These are phyloP conservation scores for Paspalum vaginatum DNA, from an alignment of 176 grass and related monocot genomes.

Conservation along the genomic window DNA sequence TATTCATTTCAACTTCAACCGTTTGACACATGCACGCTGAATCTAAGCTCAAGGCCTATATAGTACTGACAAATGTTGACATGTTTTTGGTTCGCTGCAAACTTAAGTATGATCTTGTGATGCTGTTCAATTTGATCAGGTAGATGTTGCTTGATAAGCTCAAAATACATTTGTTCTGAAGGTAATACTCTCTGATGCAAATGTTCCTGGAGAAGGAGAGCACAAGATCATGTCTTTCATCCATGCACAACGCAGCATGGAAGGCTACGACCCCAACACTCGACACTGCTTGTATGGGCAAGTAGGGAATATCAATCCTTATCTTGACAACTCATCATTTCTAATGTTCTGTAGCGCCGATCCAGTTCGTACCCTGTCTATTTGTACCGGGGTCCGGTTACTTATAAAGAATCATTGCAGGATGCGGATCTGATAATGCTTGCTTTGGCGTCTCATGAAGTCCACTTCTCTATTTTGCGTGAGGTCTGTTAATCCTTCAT, in stretches of 20 bases:
- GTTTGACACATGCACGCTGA: background rate
- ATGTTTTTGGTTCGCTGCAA: background rate
- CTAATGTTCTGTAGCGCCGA: background rate
- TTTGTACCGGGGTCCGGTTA: background rate
- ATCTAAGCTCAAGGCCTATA: background rate
- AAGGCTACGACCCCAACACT: slow-evolving; percentile 37
- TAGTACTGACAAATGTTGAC: background rate
- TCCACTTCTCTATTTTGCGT: slow-evolving; percentile 73
- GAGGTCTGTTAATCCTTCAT: slow-evolving; percentile 40
- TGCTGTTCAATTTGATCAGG: background rate
- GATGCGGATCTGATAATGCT: slow-evolving; percentile 88
- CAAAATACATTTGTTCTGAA: slow-evolving; percentile 1
- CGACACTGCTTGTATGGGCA: slow-evolving; percentile 76
- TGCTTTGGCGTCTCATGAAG: slow-evolving; percentile 76
- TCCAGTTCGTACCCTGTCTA: background rate
- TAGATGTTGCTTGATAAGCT: background rate
- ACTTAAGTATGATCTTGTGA: too few relatives aligned
- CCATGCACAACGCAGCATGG: too few relatives aligned
- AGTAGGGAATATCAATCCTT: slow-evolving; percentile 33
- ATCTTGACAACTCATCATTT: too few relatives aligned
- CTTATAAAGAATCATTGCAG: slow-evolving; percentile 35
- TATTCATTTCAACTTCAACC: background rate
- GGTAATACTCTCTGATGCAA: slow-evolving; percentile 67
- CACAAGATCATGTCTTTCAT: too few relatives aligned
- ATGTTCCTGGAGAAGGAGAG: slow-evolving; percentile 38